phyloP scores from a whole-genome alignment of 345 rosid genomes.

The Noccaea bulbosa region DNA sequence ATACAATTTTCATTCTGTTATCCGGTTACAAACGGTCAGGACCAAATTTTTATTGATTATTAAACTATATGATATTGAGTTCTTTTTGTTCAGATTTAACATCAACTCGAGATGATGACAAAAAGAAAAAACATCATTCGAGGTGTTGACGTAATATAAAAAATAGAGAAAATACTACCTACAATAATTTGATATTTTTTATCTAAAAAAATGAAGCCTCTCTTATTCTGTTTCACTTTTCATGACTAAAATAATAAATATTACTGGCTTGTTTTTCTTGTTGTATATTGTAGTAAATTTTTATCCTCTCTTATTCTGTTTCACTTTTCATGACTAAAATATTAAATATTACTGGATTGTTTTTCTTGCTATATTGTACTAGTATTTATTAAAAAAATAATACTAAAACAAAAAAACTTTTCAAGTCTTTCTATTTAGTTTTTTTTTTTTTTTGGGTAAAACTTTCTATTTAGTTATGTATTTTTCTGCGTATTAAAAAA shows the following conservation, averaged over 20 bases:
- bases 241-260: not conserved
- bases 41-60: not conserved
- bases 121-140: not conserved
- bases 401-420: slow-evolving; percentile 15
- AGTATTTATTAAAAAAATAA: too few relatives aligned
- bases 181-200: not conserved
- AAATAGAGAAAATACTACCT: not conserved
- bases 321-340: not conserved
- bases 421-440: too few relatives aligned
- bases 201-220: too few relatives aligned
- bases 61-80: not conserved
- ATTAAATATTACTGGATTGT: not conserved
- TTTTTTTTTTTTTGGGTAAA: too few relatives aligned
- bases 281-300: too few relatives aligned
- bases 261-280: not conserved
- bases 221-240: not conserved
- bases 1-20: not conserved
- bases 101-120: slow-evolving; percentile 21
- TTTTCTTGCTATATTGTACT: too few relatives aligned
- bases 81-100: not conserved
- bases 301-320: not conserved
- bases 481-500: slow-evolving; percentile 8
- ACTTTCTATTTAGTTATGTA: not conserved
- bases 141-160: slow-evolving; percentile 11
- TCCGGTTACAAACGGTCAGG: too few relatives aligned